Conservation (phyloP, 768 basidiomycete species). For the Termitomyces eurrhizus region DNA sequence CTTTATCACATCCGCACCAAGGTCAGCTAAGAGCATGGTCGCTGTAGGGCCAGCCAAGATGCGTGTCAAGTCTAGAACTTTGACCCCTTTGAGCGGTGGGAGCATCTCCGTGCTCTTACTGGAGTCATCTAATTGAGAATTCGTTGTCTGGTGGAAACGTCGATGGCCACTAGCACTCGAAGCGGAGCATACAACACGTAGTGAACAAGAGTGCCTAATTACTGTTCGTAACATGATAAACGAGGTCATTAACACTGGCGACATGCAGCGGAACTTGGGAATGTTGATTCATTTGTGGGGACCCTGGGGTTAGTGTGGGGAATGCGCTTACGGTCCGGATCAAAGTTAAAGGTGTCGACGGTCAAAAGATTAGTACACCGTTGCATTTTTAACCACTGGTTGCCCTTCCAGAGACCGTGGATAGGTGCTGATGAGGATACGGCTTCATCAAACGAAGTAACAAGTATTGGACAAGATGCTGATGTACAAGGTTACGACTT, state of each 20-base stretch:
- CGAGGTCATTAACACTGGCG: neutral
- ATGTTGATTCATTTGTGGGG: neutral
- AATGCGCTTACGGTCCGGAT: neutral
- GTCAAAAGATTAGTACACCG: neutral
- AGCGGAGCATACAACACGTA: neutral
- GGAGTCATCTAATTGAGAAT: constrained; percentile 10
- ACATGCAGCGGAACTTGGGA: neutral
- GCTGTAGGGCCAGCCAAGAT: constrained; percentile 89
- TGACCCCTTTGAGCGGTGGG: constrained; percentile 76
- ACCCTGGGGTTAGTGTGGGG: neutral
- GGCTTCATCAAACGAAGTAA: neutral
- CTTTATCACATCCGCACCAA: constrained; percentile 93
- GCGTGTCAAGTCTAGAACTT: constrained; percentile 85
- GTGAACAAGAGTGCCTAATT: neutral
- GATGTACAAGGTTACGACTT: neutral
- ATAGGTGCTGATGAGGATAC: neutral
- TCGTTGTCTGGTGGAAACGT: constrained; percentile 4
- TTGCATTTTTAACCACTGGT: neutral
- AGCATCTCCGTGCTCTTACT: constrained; percentile 47
- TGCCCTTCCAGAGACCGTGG: neutral
- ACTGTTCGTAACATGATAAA: constrained; percentile 2
- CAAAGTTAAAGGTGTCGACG: neutral
- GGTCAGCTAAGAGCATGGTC: constrained; percentile 91
- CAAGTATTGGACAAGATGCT: neutral
- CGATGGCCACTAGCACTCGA: neutral